These are phyloP conservation scores for Brassica incana DNA, from an alignment of 345 rosid genomes.

Conservation along the genomic window DNA sequence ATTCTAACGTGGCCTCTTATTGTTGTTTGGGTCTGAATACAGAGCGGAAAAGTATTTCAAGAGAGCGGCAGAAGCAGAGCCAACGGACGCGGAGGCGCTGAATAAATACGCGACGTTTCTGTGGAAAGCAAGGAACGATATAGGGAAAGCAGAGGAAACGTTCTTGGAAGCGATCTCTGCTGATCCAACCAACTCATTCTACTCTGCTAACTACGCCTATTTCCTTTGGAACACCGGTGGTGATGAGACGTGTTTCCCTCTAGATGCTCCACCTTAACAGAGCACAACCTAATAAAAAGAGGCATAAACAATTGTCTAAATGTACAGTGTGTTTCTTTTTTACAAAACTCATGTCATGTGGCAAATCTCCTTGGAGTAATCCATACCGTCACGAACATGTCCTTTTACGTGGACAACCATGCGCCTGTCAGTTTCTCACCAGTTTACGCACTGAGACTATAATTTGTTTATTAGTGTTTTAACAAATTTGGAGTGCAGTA, in stretches of 20 bases:
- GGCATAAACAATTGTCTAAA: conserved; percentile 1
- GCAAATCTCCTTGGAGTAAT: neutral
- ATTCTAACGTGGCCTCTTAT: conserved; percentile 23
- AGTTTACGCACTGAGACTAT: too few relatives aligned
- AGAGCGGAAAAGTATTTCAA: conserved; percentile 91
- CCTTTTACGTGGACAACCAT: conserved; percentile 7
- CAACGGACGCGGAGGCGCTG: conserved; percentile 74
- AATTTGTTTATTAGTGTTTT: too few relatives aligned
- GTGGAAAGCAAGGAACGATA: conserved; percentile 73
- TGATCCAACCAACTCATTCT: conserved; percentile 64
- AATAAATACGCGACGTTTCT: conserved; percentile 82
- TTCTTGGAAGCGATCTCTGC: conserved; percentile 78
- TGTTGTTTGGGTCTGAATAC: conserved; percentile 16
- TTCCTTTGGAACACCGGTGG: conserved; percentile 97
- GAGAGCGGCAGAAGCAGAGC: conserved; percentile 62
- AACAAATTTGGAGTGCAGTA: too few relatives aligned
- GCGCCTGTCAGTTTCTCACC: conserved; percentile 3
- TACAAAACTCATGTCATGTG: conserved; percentile 29
- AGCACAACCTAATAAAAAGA: conserved; percentile 15
- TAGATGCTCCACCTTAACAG: conserved; percentile 41
- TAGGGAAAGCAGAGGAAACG: conserved; percentile 92
- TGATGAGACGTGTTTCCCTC: conserved; percentile 93
- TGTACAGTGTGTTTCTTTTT: conserved; percentile 27
- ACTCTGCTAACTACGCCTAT: conserved; percentile 83
- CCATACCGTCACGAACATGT: conserved; percentile 13